Evolutionary conservation across 768 basidiomycete species (phyloP), one percentile per base, ranked within the genome.

Genomic region (Podaxis sp.): DNA sequence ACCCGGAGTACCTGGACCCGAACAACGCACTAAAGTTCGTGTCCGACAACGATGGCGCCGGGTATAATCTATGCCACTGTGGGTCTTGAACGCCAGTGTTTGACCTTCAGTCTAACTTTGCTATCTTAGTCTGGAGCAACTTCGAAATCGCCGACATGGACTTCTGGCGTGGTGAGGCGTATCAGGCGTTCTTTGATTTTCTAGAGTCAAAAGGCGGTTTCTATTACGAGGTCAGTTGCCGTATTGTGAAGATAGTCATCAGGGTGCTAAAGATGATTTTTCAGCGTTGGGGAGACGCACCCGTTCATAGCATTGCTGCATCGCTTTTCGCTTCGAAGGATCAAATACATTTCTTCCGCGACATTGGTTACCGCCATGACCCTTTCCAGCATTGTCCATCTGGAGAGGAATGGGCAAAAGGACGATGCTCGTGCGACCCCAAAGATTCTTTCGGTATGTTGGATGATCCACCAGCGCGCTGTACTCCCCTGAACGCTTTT

Each of bases 71-170:
- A 33, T 92, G 89, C 66, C 87, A 89, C 67, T 89, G 85, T 87
- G 66, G 67, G 79, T 63, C 27, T 24, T 19, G 38, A 47, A 46
- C 50, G 4, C 29, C 2, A 2, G n/a, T 54, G 19, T 12, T 40
- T 33, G 13, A 29, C 11, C 8, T 46, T 55, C 49, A 25, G 11
- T 19, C 37, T 61, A n/a, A 15, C 25, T 38, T 29, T 59, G 33
- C 41, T n/a, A 11, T 36, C 19, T 12, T 57, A 91, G 90, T 87
- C 74, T 94, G 92, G 92, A 90, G 86, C 67, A 96, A 94, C 73
- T 96, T 96, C 68, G 94, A 96, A 75, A 96, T 98, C 63, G 94
- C 85, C 2, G 86, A 89, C 69, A 85, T 97, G 80, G 87, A 93
- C 66, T 92, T 96, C 71, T 96, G 93, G 92, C 79, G 94, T 61